Evolutionary conservation across 2,329 filamentous ascomycete species (phyloP).

Genomic region (Escovopsis sp.): DNA sequence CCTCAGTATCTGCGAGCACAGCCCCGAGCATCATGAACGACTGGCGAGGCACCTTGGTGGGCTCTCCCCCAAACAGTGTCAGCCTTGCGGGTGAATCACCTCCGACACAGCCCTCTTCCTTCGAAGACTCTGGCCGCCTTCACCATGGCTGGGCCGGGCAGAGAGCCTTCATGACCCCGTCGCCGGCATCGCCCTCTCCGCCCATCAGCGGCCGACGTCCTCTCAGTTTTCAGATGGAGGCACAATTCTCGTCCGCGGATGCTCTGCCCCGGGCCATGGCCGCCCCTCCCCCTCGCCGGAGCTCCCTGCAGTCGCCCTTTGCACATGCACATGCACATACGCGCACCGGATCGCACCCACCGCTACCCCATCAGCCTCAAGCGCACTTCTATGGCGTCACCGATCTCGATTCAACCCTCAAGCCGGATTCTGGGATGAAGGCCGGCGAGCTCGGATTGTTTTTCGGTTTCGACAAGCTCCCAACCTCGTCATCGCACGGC

Average conservation of each 20-base stretch:
- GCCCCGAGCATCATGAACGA: conserved; percentile 31
- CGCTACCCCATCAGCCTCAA: conserved; percentile 60
- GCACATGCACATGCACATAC: conserved; percentile 26
- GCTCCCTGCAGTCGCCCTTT: conserved; percentile 36
- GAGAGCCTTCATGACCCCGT: conserved; percentile 27
- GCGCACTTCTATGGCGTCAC: conserved; percentile 63
- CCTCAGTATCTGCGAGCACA: conserved; percentile 32
- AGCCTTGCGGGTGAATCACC: conserved; percentile 36
- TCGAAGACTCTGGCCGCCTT: conserved; percentile 29
- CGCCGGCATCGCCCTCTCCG: conserved; percentile 27
- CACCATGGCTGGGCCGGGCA: conserved; percentile 31
- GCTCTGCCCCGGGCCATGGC: conserved; percentile 21
- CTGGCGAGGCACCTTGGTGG: conserved; percentile 28
- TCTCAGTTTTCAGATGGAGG: conserved; percentile 39
- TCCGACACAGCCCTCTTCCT: conserved; percentile 36
- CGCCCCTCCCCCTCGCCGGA: conserved; percentile 21
- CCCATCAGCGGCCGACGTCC: conserved; percentile 26
- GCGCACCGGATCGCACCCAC: conserved; percentile 32
- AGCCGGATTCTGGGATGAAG: conserved; percentile 37
- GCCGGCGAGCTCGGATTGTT: conserved; percentile 58
- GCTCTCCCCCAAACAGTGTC: conserved; percentile 38
- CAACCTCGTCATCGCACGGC: conserved; percentile 19
- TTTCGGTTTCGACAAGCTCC: conserved; percentile 65
- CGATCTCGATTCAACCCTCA: conserved; percentile 56
- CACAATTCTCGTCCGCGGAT: conserved; percentile 26